These are phyloP conservation scores for Colletotrichum eleusines DNA, from an alignment of 2,329 filamentous ascomycete species.

Conservation along the genomic window DNA sequence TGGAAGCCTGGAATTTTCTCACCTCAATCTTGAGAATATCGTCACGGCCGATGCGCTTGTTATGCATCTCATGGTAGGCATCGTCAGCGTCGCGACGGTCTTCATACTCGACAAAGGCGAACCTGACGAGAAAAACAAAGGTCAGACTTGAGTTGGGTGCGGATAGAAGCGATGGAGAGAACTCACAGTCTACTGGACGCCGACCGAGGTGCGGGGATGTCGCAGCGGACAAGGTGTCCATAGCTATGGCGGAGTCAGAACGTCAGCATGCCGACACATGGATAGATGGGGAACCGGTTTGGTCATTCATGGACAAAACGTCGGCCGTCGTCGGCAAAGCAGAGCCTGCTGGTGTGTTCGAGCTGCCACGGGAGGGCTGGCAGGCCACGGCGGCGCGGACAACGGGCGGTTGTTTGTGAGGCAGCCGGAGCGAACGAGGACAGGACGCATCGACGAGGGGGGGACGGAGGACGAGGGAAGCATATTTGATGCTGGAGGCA, in stretches of 20 bases:
- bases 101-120: constrained; percentile 99
- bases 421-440: constrained; percentile 37
- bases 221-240: constrained; percentile 96
- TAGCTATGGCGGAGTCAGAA: constrained; percentile 71
- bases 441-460: constrained; percentile 49
- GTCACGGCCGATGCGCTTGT: constrained; percentile 96
- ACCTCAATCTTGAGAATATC: constrained; percentile 99
- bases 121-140: constrained; percentile 61
- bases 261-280: constrained; percentile 59
- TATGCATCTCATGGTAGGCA: constrained; percentile 99
- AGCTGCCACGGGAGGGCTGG: constrained; percentile 26
- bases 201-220: constrained; percentile 95
- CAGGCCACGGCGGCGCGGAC: constrained; percentile 30
- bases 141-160: not conserved
- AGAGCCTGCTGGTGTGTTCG: constrained; percentile 19
- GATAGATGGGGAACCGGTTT: constrained; percentile 11
- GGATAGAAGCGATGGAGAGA: not conserved
- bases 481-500: constrained; percentile 43
- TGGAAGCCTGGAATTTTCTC: constrained; percentile 46
- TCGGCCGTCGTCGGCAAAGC: constrained; percentile 29
- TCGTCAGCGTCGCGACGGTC: constrained; percentile 98
- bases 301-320: constrained; percentile 20
- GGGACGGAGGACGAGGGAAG: constrained; percentile 62
- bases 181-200: constrained; percentile 96
- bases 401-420: constrained; percentile 23